Percentiles rank a stretch among this genome's conserved stretches.
Evolutionary conservation across 495 filamentous ascomycete genomes (phyloP).

Genomic region (Aspergillus baeticus): DNA sequence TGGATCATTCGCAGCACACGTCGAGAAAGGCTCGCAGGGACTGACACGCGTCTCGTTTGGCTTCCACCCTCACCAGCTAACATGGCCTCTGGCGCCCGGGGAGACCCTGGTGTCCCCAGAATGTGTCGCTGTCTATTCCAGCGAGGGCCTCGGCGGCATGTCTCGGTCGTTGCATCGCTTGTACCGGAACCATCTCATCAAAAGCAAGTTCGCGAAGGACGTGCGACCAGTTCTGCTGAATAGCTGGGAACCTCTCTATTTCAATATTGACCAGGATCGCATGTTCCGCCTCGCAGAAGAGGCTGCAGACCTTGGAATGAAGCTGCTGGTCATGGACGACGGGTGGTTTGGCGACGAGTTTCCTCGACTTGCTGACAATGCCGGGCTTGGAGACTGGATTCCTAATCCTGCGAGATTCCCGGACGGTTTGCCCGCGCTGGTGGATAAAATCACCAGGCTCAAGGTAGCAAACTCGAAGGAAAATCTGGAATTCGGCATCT

Average conservation of each 20-base stretch:
- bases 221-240: constrained; percentile 53
- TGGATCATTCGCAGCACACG: constrained; percentile 49
- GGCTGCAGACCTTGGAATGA: constrained; percentile 49
- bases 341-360: constrained; percentile 58
- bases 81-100: constrained; percentile 43
- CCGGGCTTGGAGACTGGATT: constrained; percentile 55
- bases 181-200: constrained; percentile 54
- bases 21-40: constrained; percentile 55
- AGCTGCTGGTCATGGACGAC: constrained; percentile 56
- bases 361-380: constrained; percentile 45
- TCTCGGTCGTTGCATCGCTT: constrained; percentile 51
- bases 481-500: constrained; percentile 50
- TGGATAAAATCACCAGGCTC: constrained; percentile 43
- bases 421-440: constrained; percentile 43
- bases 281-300: constrained; percentile 49
- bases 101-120: constrained; percentile 53
- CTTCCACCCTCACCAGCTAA: constrained; percentile 50
- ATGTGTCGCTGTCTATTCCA: constrained; percentile 52
- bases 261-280: constrained; percentile 45
- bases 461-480: constrained; percentile 35
- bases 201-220: constrained; percentile 46
- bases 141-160: constrained; percentile 52
- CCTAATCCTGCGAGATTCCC: constrained; percentile 52
- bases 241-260: constrained; percentile 45
- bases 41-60: constrained; percentile 51